These are phyloP conservation scores for Paecilomyces formosus DNA, from an alignment of 2,329 filamentous ascomycete species.

Conservation along the genomic window DNA sequence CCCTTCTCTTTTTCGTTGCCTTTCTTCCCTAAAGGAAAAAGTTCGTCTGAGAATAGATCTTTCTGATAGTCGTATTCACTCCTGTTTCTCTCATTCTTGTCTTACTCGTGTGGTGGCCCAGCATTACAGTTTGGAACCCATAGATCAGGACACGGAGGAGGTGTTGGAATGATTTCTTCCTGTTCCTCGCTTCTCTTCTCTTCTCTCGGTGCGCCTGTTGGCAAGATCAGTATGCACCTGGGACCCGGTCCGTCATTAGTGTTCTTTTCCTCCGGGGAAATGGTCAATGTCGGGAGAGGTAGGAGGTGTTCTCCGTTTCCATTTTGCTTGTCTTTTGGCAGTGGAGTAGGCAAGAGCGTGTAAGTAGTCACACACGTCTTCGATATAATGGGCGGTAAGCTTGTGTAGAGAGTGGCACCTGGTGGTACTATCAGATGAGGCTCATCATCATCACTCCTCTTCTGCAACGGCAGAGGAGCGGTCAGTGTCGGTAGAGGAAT, in stretches of 20 bases:
- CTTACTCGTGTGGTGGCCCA: no score
- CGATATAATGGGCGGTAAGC: no score
- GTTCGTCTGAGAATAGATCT: no score
- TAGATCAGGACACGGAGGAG: background rate
- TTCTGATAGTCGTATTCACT: no score
- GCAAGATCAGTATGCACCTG: no score
- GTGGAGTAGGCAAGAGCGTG: background rate
- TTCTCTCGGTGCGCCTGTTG: background rate
- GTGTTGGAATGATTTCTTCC: background rate
- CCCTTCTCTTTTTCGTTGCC: no score
- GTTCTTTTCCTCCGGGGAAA: background rate
- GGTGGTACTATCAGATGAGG: background rate
- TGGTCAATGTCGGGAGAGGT: background rate
- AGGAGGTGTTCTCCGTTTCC: background rate
- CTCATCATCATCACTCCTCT: background rate
- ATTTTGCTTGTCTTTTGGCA: background rate
- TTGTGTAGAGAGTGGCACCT: no score
- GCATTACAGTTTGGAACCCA: no score
- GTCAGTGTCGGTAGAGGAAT: background rate
- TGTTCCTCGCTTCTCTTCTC: background rate
- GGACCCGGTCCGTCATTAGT: no score
- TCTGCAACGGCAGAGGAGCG: background rate
- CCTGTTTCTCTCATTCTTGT: no score
- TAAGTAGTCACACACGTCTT: background rate
- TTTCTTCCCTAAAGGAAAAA: no score